These are phyloP conservation scores for Wickerhamiella galacta DNA, from an alignment of 805 yeast genomes.

Conservation along the genomic window DNA sequence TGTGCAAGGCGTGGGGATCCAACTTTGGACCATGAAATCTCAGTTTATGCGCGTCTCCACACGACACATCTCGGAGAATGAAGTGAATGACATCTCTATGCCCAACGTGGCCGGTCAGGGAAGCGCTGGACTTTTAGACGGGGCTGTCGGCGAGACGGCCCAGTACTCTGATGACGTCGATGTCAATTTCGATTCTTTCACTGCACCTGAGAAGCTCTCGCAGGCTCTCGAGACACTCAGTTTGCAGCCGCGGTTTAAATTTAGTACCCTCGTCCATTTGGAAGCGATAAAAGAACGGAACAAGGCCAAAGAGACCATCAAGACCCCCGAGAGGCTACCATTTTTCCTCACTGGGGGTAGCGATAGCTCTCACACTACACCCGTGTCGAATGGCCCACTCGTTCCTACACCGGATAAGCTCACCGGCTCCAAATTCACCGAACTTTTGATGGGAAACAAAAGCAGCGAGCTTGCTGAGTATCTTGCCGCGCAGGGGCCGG, in stretches of 20 bases:
- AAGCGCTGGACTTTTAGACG: slow-evolving; percentile 56
- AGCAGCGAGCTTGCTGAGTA: slow-evolving; percentile 36
- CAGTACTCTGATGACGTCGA: slow-evolving; percentile 16
- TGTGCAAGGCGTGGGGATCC: slow-evolving; percentile 76
- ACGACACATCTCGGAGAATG: slow-evolving; percentile 58
- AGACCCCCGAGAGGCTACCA: slow-evolving; percentile 63
- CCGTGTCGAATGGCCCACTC: slow-evolving; percentile 39
- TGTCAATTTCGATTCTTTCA: slow-evolving; percentile 23
- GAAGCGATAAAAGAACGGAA: slow-evolving; percentile 75
- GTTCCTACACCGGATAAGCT: slow-evolving; percentile 20
- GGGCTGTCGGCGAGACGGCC: slow-evolving; percentile 33
- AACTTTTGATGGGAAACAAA: slow-evolving; percentile 15
- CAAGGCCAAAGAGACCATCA: slow-evolving; percentile 78
- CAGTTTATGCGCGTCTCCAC: slow-evolving; percentile 60
- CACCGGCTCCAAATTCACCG: slow-evolving; percentile 10
- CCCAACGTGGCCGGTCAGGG: slow-evolving; percentile 73
- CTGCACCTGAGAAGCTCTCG: slow-evolving; percentile 37
- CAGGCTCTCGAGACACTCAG: slow-evolving; percentile 55
- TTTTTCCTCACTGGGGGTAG: slow-evolving; percentile 40
- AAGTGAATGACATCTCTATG: slow-evolving; percentile 33
- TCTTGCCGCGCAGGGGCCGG: slow-evolving; percentile 50
- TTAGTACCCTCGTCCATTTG: slow-evolving; percentile 60
- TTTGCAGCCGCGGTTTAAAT: slow-evolving; percentile 57
- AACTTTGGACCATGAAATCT: slow-evolving; percentile 81
- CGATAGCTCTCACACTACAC: no score